Conservation (phyloP, 208 protist species). For the Acanthamoeba triangularis region DNA sequence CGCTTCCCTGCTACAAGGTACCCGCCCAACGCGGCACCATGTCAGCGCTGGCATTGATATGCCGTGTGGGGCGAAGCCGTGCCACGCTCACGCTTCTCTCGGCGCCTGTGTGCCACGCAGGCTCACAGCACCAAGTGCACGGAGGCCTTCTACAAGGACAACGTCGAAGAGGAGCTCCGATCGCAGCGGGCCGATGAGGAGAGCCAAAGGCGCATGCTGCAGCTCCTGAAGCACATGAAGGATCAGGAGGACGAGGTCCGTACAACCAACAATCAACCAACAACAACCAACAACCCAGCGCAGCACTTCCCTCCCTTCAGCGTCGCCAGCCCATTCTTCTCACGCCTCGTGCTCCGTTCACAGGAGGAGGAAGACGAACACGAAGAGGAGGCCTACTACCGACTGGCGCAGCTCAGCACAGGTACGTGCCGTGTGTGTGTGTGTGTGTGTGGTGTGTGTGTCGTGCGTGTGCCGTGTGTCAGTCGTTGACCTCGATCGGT, state of each 20-base stretch:
- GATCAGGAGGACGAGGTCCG: slow-evolving; percentile 4
- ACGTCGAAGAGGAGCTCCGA: not conserved
- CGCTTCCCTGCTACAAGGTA: slow-evolving; percentile 49
- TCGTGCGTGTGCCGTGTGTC: too few relatives aligned
- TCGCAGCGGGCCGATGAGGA: not conserved
- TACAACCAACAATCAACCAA: too few relatives aligned
- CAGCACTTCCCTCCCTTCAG: too few relatives aligned
- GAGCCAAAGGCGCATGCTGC: not conserved
- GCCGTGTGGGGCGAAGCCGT: too few relatives aligned
- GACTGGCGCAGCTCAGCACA: slow-evolving; percentile 4
- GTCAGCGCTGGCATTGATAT: not conserved
- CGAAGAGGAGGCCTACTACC: slow-evolving; percentile 27
- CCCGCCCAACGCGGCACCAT: too few relatives aligned
- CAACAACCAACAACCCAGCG: too few relatives aligned
- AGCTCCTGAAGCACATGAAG: not conserved
- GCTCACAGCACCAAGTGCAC: slow-evolving; percentile 39
- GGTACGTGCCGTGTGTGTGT: not conserved
- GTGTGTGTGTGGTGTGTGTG: not conserved
- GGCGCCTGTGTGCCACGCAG: not conserved
- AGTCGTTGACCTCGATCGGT: not conserved
- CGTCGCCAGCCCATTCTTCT: not conserved
- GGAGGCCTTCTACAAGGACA: slow-evolving; percentile 45
- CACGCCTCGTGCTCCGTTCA: not conserved
- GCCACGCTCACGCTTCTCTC: too few relatives aligned
- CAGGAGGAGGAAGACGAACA: slow-evolving; percentile 55